phyloP scores from a whole-genome alignment of 768 basidiomycete species.

The Scleroderma citrinum region DNA sequence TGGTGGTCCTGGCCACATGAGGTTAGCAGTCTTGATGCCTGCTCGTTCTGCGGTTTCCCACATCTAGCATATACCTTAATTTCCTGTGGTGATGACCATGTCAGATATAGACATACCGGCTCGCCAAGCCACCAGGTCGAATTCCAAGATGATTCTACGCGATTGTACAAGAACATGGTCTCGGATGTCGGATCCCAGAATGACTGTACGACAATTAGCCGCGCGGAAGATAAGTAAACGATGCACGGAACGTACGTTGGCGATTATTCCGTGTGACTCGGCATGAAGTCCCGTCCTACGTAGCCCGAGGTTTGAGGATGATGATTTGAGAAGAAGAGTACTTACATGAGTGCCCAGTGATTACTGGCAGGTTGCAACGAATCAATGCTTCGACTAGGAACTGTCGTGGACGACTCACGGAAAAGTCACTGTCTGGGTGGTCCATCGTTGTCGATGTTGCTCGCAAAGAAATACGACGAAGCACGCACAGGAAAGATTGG shows the following conservation, averaged over 20 bases:
- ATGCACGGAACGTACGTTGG: constrained; percentile 50
- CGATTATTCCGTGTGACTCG: constrained; percentile 88
- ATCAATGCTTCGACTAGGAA: background rate
- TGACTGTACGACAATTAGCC: constrained; percentile 43
- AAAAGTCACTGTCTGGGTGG: constrained; percentile 72
- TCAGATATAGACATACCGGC: constrained; percentile 47
- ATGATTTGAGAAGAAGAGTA: constrained; percentile 1
- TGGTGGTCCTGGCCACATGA: constrained; percentile 94
- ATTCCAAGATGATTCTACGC: constrained; percentile 54
- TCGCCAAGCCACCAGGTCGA: constrained; percentile 85
- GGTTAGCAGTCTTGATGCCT: constrained; percentile 71
- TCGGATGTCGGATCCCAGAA: constrained; percentile 75
- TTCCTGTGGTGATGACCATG: background rate
- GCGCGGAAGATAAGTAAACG: background rate
- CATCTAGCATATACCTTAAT: constrained; percentile 43
- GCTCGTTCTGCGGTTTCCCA: constrained; percentile 84
- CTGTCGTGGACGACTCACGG: constrained; percentile 50
- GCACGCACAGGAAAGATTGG: constrained; percentile 79
- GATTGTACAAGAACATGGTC: constrained; percentile 69
- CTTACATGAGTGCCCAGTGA: constrained; percentile 84
- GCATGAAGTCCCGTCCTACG: constrained; percentile 83
- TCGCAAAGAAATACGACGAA: background rate
- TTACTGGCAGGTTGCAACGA: constrained; percentile 43
- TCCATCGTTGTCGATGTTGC: constrained; percentile 6
- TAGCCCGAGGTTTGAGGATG: background rate